A percentile compares a stretch with the other conserved stretches of the same genome.
Conservation (phyloP, 148 eudicot genomes). For the Persicaria tinctoria region DNA sequence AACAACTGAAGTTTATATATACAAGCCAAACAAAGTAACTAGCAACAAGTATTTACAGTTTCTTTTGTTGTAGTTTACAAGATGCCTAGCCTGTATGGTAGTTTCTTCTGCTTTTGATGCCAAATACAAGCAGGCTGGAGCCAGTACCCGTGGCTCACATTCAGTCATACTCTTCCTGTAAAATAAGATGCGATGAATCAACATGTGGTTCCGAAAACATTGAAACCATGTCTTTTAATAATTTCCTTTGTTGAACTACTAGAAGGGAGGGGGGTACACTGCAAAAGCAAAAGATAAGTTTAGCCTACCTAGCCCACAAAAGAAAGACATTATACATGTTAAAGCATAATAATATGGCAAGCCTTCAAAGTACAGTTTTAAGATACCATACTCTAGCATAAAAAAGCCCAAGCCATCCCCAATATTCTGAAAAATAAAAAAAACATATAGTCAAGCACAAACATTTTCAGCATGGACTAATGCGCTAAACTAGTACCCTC, state of each 20-base stretch:
- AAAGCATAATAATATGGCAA: neutral
- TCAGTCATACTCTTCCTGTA: constrained; percentile 78
- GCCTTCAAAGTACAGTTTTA: neutral
- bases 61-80: constrained; percentile 82
- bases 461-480: neutral
- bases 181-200: neutral
- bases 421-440: neutral
- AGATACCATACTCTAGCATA: neutral
- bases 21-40: neutral
- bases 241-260: too few relatives aligned
- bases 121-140: constrained; percentile 89
- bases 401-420: neutral
- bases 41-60: constrained; percentile 37
- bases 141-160: constrained; percentile 88
- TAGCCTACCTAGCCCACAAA: neutral
- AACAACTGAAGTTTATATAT: constrained; percentile 1
- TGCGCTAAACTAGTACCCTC: too few relatives aligned
- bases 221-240: neutral
- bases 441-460: neutral
- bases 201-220: too few relatives aligned
- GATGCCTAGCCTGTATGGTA: constrained; percentile 92
- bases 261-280: too few relatives aligned
- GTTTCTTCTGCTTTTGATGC: constrained; percentile 99
- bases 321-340: neutral
- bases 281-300: neutral